Base-by-base conservation (phyloP, 495 filamentous ascomycete genomes). In the Lasiosphaeria miniovina region DNA sequence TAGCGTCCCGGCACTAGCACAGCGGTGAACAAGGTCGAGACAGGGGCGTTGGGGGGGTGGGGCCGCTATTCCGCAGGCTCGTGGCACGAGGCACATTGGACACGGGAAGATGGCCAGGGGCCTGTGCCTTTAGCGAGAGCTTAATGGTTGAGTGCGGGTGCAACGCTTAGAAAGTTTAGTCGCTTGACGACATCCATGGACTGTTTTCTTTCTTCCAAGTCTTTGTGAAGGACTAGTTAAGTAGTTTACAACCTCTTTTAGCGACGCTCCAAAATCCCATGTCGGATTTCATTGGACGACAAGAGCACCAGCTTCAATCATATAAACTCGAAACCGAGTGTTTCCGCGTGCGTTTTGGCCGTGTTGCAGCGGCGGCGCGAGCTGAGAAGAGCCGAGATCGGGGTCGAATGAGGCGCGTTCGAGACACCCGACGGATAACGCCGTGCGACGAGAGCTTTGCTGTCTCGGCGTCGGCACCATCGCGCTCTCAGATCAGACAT, bases 91-190 rank as follows among this genome's bases (percentile, higher is more conserved):
- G 24, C 24, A 24, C 2, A 24, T 2, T 24, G 24, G 24, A 24
- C 24, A 24, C 24, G 24, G 24, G 24, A 24, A 24, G 24, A 24
- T 24, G 24, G 24, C 24, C 24, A 24, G 24, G 12, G 43, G 11
- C 43, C 43, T n/a, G 43, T 9, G 8, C 43, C 12, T 46, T 46
- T 46, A 46, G 43, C 43, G 43, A 46, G 43, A 46, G 43, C 43
- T 46, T 9, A n/a, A n/a, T n/a, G 24, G 24, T 24, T 24, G n/a
- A n/a, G n/a, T 45, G 41, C 41, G 43, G 12, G 43, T 4, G 43
- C 43, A 46, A n/a, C 12, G 43, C 6, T 6, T 4, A 46, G 43
- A 46, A 46, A 46, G 43, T 46, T 46, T 46, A 46, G 11, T 5
- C 43, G 43, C 12, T n/a, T n/a, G 4, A 46, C 43, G 12, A 46